Conservation (phyloP, 2,329 filamentous ascomycete genomes). For the Beauveria brongniartii region DNA sequence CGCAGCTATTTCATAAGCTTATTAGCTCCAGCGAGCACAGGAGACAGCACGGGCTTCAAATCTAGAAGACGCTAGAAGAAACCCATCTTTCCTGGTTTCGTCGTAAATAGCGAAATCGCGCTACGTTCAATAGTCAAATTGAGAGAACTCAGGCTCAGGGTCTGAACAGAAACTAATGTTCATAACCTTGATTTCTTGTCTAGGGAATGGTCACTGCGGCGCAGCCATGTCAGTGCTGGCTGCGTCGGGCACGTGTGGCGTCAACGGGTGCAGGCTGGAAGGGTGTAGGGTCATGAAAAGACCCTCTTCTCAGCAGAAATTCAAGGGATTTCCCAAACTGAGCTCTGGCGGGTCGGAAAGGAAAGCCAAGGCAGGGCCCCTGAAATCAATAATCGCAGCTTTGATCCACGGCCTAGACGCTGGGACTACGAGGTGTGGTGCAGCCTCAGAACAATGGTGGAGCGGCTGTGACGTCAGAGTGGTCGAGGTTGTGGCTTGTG, state of each 20-base stretch:
- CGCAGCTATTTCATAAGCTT: neutral
- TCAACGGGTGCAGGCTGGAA: neutral
- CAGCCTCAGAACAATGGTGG: neutral
- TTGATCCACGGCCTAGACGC: neutral
- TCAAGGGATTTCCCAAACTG: constrained; percentile 3
- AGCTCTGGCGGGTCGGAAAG: neutral
- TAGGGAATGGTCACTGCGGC: neutral
- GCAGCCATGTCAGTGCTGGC: constrained; percentile 2
- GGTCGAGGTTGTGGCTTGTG: neutral
- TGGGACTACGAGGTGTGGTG: neutral
- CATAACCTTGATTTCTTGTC: neutral
- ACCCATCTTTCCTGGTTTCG: neutral
- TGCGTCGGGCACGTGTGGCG: neutral
- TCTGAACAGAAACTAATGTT: neutral
- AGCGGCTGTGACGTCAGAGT: constrained; percentile 2
- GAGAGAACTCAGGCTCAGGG: neutral
- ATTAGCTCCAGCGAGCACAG: neutral
- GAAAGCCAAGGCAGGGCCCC: neutral
- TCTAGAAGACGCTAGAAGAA: neutral
- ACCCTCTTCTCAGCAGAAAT: neutral
- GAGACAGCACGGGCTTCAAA: no score
- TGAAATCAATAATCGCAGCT: neutral
- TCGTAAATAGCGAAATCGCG: neutral
- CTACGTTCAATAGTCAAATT: neutral
- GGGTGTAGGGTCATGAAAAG: neutral